These are phyloP conservation scores for Clonostachys sp. DNA, from an alignment of 2,329 filamentous ascomycete species.

Conservation along the genomic window DNA sequence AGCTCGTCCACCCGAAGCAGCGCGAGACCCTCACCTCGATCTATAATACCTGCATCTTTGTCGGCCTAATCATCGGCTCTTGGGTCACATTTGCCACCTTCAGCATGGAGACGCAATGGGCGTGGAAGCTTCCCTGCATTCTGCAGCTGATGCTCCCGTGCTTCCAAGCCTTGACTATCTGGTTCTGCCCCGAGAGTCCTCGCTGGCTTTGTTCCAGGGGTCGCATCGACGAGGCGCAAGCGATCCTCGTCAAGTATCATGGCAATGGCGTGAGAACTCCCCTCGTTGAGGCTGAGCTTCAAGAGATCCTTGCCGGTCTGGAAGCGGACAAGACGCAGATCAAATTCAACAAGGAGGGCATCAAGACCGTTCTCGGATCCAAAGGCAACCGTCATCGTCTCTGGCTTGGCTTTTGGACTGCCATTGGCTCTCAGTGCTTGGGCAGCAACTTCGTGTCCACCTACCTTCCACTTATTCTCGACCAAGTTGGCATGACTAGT, in stretches of 20 bases:
- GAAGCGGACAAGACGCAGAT: conserved; percentile 4
- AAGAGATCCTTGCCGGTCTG: conserved; percentile 7
- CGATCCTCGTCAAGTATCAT: conserved; percentile 18
- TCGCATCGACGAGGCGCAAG: conserved; percentile 28
- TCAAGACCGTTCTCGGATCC: background rate
- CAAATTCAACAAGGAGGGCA: conserved; percentile 4
- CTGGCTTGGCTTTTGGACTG: background rate
- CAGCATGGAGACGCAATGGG: conserved; percentile 36
- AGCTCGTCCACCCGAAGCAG: conserved; percentile 10
- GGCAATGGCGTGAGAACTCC: conserved; percentile 4
- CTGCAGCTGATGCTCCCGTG: conserved; percentile 35
- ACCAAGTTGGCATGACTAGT: conserved; percentile 25
- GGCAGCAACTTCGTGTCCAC: conserved; percentile 9
- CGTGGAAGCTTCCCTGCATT: conserved; percentile 39
- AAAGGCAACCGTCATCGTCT: conserved; percentile 5
- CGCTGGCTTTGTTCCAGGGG: conserved; percentile 34
- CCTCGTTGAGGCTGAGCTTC: conserved; percentile 3
- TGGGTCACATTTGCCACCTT: conserved; percentile 42
- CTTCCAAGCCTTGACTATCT: conserved; percentile 29
- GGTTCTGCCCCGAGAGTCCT: conserved; percentile 35
- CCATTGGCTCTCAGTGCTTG: conserved; percentile 5
- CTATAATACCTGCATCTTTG: conserved; percentile 9
- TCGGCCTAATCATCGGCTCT: conserved; percentile 5
- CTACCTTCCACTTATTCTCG: conserved; percentile 27
- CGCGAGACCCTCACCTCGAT: conserved; percentile 7